Percentiles rank a stretch among this genome's conserved stretches.
These are phyloP conservation scores for Solanum ahanhuiri DNA, from an alignment of 257 asterid species.

Conservation along the genomic window DNA sequence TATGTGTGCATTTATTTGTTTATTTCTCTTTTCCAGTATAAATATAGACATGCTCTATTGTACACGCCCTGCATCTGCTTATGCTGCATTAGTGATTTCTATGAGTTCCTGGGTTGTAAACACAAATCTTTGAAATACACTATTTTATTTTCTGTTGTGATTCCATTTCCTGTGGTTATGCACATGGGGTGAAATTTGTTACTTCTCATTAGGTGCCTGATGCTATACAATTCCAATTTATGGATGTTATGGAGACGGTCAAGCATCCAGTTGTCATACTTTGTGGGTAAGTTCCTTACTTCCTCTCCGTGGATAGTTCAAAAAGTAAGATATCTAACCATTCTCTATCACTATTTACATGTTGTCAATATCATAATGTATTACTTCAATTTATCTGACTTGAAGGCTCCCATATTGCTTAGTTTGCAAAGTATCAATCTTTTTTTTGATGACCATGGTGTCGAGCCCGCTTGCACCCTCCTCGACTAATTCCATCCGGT, in stretches of 20 bases:
- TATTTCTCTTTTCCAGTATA: not conserved
- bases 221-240: slow-evolving; percentile 48
- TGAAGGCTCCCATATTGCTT: not conserved
- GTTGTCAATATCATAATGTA: not conserved
- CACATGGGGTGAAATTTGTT: not conserved
- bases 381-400: not conserved
- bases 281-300: slow-evolving; percentile 42
- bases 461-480: not conserved
- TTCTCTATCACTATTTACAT: not conserved
- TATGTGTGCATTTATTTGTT: not conserved
- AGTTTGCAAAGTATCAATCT: not conserved
- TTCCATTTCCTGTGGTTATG: not conserved
- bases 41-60: not conserved
- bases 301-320: not conserved
- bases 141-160: not conserved
- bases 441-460: not conserved
- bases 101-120: not conserved
- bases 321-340: not conserved
- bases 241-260: slow-evolving; percentile 49
- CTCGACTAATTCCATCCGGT: not conserved
- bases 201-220: slow-evolving; percentile 54
- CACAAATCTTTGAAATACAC: not conserved
- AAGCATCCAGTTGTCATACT: slow-evolving; percentile 82
- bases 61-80: not conserved
- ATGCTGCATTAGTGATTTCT: not conserved